phyloP scores from a whole-genome alignment of 2,329 filamentous ascomycete genomes.

The Helotiales sp. region DNA sequence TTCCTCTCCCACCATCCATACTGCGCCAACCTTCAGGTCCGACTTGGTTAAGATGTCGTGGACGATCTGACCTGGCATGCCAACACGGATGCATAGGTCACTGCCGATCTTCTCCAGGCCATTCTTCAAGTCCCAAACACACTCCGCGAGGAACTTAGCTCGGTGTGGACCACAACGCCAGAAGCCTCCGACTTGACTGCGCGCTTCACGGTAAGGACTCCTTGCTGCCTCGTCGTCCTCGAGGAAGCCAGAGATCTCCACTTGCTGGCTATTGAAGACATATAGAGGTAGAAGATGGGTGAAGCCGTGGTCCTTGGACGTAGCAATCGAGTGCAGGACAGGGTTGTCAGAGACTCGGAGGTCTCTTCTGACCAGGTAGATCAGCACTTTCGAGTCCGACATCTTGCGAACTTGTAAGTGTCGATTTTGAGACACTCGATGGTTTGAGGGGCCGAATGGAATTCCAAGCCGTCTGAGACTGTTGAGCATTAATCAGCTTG shows the following conservation, averaged over 20 bases:
- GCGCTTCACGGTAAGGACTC: slow-evolving; percentile 69
- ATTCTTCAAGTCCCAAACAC: slow-evolving; percentile 70
- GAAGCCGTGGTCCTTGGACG: slow-evolving; percentile 50
- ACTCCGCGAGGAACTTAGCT: slow-evolving; percentile 70
- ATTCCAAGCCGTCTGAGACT: not conserved
- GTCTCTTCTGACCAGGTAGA: slow-evolving; percentile 74
- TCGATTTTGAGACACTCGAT: not conserved
- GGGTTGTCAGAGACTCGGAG: slow-evolving; percentile 75
- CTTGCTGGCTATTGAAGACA: slow-evolving; percentile 67
- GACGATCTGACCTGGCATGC: slow-evolving; percentile 59
- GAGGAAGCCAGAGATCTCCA: slow-evolving; percentile 77
- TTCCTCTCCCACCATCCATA: slow-evolving; percentile 76
- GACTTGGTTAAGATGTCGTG: slow-evolving; percentile 54
- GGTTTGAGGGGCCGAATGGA: not conserved
- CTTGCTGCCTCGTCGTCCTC: slow-evolving; percentile 39
- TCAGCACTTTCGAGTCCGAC: slow-evolving; percentile 52
- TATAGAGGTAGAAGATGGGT: slow-evolving; percentile 74
- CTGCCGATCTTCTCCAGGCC: slow-evolving; percentile 59
- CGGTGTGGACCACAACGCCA: slow-evolving; percentile 75
- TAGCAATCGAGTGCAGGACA: slow-evolving; percentile 60
- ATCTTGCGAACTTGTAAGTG: slow-evolving; percentile 21
- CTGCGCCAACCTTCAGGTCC: slow-evolving; percentile 51
- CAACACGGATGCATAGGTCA: slow-evolving; percentile 64
- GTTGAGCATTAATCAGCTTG: too few species aligned
- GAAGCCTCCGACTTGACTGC: slow-evolving; percentile 63